phyloP scores from a whole-genome alignment of 371 early-diverging fungal species.

The Mucor circinelloides region DNA sequence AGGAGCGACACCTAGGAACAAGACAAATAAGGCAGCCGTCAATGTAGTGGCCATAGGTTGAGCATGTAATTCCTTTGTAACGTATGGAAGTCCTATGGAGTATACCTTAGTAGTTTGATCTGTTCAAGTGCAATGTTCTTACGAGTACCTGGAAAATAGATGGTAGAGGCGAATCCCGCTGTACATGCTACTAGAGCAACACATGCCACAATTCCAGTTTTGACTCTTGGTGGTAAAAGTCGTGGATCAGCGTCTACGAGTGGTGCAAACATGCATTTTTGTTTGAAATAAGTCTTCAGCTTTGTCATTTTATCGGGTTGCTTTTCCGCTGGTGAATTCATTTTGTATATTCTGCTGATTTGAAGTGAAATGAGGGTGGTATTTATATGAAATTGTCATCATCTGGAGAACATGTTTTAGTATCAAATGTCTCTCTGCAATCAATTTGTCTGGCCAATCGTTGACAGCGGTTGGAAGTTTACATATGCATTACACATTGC shows the following conservation, averaged over 20 bases:
- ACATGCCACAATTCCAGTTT: slow-evolving; percentile 8
- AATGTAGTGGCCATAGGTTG: slow-evolving; percentile 53
- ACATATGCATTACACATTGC: too few relatives aligned
- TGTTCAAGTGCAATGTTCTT: too few relatives aligned
- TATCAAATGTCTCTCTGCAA: too few relatives aligned
- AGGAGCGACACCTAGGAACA: slow-evolving; percentile 62
- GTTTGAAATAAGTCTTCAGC: neutral
- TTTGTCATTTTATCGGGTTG: too few relatives aligned
- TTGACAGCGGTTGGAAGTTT: too few relatives aligned
- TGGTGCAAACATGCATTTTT: slow-evolving; percentile 3
- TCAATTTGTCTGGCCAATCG: too few relatives aligned
- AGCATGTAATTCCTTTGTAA: slow-evolving; percentile 53
- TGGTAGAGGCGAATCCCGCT: slow-evolving; percentile 20
- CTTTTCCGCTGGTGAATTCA: too few relatives aligned
- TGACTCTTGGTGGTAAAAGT: neutral
- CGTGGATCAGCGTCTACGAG: slow-evolving; percentile 19
- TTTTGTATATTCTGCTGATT: too few relatives aligned
- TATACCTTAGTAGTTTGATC: too few relatives aligned
- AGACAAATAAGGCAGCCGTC: slow-evolving; percentile 58
- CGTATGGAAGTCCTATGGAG: slow-evolving; percentile 41
- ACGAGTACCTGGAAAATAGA: slow-evolving; percentile 23
- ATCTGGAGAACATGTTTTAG: too few relatives aligned
- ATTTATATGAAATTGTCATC: too few relatives aligned
- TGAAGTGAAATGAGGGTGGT: too few relatives aligned
- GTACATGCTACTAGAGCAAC: slow-evolving; percentile 9